Evolutionary conservation across 108 stramenopile species (phyloP).

Genomic region (Cyclostephanos tholiformis): DNA sequence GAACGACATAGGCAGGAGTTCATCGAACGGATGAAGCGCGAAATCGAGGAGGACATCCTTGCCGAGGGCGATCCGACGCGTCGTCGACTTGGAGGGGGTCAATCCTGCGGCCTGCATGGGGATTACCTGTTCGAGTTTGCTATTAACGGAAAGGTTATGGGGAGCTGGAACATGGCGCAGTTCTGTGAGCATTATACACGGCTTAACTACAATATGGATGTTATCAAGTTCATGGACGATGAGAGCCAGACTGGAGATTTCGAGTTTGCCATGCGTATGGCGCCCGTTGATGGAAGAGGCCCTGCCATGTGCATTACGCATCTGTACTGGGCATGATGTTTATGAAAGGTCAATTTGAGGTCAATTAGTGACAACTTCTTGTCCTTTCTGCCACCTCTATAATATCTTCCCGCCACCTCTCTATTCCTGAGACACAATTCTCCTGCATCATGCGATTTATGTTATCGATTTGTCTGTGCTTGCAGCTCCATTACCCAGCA

Average conservation of each 20-base stretch:
- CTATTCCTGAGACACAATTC: too few species aligned
- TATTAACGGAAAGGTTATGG: conserved; percentile 27
- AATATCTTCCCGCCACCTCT: too few species aligned
- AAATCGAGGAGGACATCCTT: conserved; percentile 30
- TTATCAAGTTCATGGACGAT: conserved; percentile 44
- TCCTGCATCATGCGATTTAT: too few species aligned
- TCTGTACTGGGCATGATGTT: conserved; percentile 5
- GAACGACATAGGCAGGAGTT: not conserved
- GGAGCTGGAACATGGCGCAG: conserved; percentile 27
- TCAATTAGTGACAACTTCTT: not conserved
- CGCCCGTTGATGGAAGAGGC: not conserved
- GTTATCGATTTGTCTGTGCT: too few species aligned
- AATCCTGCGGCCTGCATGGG: conserved; percentile 25
- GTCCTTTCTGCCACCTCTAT: too few species aligned
- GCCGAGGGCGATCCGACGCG: conserved; percentile 17
- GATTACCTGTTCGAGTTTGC: conserved; percentile 43
- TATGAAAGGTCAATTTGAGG: not conserved
- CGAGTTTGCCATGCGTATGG: conserved; percentile 21
- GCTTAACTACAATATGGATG: conserved; percentile 37
- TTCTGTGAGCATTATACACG: conserved; percentile 46
- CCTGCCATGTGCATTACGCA: conserved; percentile 3
- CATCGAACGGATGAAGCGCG: conserved; percentile 26
- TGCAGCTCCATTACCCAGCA: too few species aligned
- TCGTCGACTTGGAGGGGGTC: conserved; percentile 15
- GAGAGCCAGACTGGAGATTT: conserved; percentile 39